Evolutionary conservation across 148 eudicot species (phyloP), one percentile per base, ranked within the genome.

Genomic region (Nepenthes gracilis): DNA sequence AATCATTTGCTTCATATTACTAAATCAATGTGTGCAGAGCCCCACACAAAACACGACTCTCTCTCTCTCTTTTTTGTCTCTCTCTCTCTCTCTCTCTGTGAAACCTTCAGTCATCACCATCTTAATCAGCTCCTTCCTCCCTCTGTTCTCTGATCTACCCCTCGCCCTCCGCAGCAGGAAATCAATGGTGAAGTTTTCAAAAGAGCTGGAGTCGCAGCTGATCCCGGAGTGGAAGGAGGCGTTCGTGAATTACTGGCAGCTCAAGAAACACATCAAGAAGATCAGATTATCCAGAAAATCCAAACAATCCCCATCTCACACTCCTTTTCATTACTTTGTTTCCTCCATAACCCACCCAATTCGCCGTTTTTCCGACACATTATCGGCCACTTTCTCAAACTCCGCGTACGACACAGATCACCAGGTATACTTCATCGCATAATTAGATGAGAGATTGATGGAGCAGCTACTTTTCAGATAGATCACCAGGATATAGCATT

Each of bases 251-350:
- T 45, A 45, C 11, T 45, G 48, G 48, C 48, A 45, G 11, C 78
- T 92, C 33, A 92, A 92, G 62, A 92, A 92, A 75, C 84, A 85
- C 14, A 80, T 92, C 49, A 92, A 92, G 73, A 85, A 75, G 68
- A 80, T 92, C 5, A 85, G 73, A 65, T 69, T 80, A 50, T 73
- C 92, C 2, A 70, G 73, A 43, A 71, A 75, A 59, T 65, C 88
- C 0, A 64, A 77, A 43, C 83, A 65, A n/a, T 65, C 65, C 36
- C 43, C 76, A n/a, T 57, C 62, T 54, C 58, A 51, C 7, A 78
- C 78, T 61, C 57, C 56, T 32, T 4, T 13, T 6, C 62, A 72
- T 23, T 23, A 23, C 23, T 23, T 23, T 35, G 77, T 84, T 9
- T 34, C 61, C 43, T 85, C 97, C 47, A 54, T 87, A 65, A 69